Evolutionary conservation across 768 basidiomycete species (phyloP), one percentile per base, ranked within the genome.

Genomic region (Gyrodon lividus): DNA sequence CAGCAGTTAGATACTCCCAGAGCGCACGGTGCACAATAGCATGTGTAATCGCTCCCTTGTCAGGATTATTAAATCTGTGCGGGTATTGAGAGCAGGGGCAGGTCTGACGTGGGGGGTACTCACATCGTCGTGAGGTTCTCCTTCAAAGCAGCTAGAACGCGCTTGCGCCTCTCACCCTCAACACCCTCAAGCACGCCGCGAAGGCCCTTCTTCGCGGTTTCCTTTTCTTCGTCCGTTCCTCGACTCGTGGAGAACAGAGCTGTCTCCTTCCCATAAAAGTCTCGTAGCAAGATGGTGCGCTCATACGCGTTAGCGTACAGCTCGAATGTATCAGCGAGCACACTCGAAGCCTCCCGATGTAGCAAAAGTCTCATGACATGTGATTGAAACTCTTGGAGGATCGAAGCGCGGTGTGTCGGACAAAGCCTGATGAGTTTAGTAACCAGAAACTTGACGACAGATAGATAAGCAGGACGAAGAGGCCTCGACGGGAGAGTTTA

Each of bases 181-280:
- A 75, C 74, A 0, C 78, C 81, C 28, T 84, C 83, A 38, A 96
- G 67, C 3, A 91, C 71, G 1, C 85, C 88, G 14, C 73, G 72
- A 41, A 96, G 69, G 0, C 89, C 89, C 54, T 79, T 82, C 65
- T 79, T 85, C 5, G 81, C 79, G 13, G 72, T 71, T 55, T 82
- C 86, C 64, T 83, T 85, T 42, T 87, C 83, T 44, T 79, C 79
- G 0, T 76, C 78, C 40, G 79, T 84, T 13, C 82, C 83, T 17
- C 63, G 72, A 0, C 74, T 79, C 6, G 78, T 58, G 6, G 70
- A 75, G 68, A 96, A 92, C 26, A 98, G 70, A 3, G 78, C 74
- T 0, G 84, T 86, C 67, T 98, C 94, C 66, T 89, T 90, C 13
- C 94, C 94, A 58, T 93, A 98, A 56, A 97, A 92, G 54, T 93